Conservation (phyloP, 208 protist species). For the Leishmania arabica region DNA sequence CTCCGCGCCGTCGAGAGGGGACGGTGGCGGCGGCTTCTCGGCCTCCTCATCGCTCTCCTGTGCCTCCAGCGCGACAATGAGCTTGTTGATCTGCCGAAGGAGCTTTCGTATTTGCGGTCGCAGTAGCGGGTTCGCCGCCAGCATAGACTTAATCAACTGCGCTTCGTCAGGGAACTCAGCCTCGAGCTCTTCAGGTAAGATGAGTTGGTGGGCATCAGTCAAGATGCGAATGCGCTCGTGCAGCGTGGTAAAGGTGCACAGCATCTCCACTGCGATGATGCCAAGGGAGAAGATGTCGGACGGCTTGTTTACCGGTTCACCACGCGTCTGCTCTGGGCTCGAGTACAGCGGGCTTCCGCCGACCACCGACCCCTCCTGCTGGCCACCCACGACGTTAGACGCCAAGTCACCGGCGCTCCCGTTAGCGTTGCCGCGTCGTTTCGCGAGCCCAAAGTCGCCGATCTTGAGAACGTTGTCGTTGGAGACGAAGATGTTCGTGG, state of each 20-base stretch:
- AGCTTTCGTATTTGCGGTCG: conserved; percentile 41
- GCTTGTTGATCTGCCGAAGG: conserved; percentile 29
- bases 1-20: neutral
- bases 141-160: conserved; percentile 50
- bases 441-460: conserved; percentile 87
- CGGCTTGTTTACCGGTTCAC: conserved; percentile 46
- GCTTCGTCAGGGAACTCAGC: conserved; percentile 52
- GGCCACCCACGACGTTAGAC: conserved; percentile 31
- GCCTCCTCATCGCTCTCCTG: conserved; percentile 26
- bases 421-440: conserved; percentile 29
- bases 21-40: neutral
- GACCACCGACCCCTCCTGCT: conserved; percentile 54
- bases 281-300: conserved; percentile 84
- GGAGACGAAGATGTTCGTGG: conserved; percentile 85
- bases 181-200: conserved; percentile 40
- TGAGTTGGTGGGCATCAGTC: conserved; percentile 48
- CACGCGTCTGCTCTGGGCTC: conserved; percentile 78
- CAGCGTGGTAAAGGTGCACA: conserved; percentile 68
- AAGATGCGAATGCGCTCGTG: conserved; percentile 75
- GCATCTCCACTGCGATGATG: conserved; percentile 81
- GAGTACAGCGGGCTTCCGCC: conserved; percentile 77
- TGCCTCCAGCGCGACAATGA: conserved; percentile 30
- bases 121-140: conserved; percentile 32
- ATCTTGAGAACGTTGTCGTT: conserved; percentile 70
- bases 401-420: conserved; percentile 22